A percentile compares a stretch with the other conserved stretches of the same genome.
phyloP scores from a whole-genome alignment of 768 basidiomycete genomes.

The Psilocybe cubensis region DNA sequence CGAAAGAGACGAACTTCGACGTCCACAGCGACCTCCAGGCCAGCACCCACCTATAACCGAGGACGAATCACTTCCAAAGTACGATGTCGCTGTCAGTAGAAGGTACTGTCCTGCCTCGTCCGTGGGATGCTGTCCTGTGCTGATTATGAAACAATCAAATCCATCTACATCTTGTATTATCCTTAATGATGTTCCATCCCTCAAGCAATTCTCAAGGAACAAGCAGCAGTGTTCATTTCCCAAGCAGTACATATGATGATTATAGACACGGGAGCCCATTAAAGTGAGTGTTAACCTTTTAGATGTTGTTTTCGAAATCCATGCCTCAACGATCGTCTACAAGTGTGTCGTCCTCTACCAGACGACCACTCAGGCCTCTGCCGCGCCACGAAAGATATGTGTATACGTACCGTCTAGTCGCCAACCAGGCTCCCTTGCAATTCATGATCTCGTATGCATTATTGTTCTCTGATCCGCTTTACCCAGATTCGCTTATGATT shows the following conservation, averaged over 20 bases:
- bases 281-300: conserved; percentile 21
- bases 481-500: neutral
- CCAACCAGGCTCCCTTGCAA: conserved; percentile 45
- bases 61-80: conserved; percentile 44
- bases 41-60: conserved; percentile 5
- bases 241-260: conserved; percentile 17
- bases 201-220: conserved; percentile 32
- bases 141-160: conserved; percentile 11
- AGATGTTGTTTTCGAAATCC: neutral
- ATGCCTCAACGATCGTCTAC: neutral
- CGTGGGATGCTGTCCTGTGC: conserved; percentile 23
- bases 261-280: conserved; percentile 20
- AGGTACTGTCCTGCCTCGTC: conserved; percentile 30
- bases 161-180: neutral
- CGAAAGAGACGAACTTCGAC: conserved; percentile 17
- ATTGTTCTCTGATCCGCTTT: neutral
- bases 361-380: conserved; percentile 25
- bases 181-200: conserved; percentile 4
- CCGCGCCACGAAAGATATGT: conserved; percentile 46
- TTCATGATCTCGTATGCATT: conserved; percentile 55
- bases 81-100: conserved; percentile 40
- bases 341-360: conserved; percentile 16
- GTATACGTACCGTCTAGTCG: conserved; percentile 55
- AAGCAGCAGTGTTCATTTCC: conserved; percentile 22
- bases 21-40: conserved; percentile 6